A percentile compares a stretch with the other conserved stretches of the same genome.
phyloP scores from a whole-genome alignment of 2,329 filamentous ascomycete species.

The Sclerotiophoma versabilis region DNA sequence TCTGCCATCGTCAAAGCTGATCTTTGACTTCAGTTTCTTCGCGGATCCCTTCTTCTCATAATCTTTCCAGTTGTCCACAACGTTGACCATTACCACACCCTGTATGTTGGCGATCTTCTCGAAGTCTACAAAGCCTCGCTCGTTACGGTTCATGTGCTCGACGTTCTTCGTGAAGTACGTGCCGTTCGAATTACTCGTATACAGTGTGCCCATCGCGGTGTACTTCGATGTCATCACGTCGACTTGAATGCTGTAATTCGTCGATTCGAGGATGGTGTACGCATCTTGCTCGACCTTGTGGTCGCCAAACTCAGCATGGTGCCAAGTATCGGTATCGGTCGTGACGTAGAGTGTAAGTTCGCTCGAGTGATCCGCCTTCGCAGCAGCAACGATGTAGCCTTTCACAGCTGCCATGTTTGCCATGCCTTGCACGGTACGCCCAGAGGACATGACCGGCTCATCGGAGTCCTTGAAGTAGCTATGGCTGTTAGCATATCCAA shows the following conservation, averaged over 20 bases:
- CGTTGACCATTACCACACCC: slow-evolving; percentile 89
- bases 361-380: slow-evolving; percentile 77
- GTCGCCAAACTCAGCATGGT: slow-evolving; percentile 86
- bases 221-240: slow-evolving; percentile 79
- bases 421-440: slow-evolving; percentile 78
- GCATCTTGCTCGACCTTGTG: slow-evolving; percentile 84
- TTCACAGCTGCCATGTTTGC: slow-evolving; percentile 84
- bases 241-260: slow-evolving; percentile 96
- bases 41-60: slow-evolving; percentile 61
- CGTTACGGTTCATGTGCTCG: slow-evolving; percentile 88
- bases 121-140: slow-evolving; percentile 82
- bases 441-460: slow-evolving; percentile 79
- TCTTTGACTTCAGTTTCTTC: slow-evolving; percentile 79
- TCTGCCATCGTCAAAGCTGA: slow-evolving; percentile 94
- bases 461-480: slow-evolving; percentile 72
- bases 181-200: slow-evolving; percentile 96
- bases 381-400: slow-evolving; percentile 84
- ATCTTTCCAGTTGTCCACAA: slow-evolving; percentile 84
- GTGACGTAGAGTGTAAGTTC: slow-evolving; percentile 94
- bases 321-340: slow-evolving; percentile 83
- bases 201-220: slow-evolving; percentile 81
- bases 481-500: slow-evolving; percentile 24
- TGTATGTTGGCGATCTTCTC: slow-evolving; percentile 93
- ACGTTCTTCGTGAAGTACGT: slow-evolving; percentile 94
- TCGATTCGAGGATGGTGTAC: slow-evolving; percentile 94